These are phyloP conservation scores for Clonostachys byssicola DNA, from an alignment of 2,329 filamentous ascomycete species.

Conservation along the genomic window DNA sequence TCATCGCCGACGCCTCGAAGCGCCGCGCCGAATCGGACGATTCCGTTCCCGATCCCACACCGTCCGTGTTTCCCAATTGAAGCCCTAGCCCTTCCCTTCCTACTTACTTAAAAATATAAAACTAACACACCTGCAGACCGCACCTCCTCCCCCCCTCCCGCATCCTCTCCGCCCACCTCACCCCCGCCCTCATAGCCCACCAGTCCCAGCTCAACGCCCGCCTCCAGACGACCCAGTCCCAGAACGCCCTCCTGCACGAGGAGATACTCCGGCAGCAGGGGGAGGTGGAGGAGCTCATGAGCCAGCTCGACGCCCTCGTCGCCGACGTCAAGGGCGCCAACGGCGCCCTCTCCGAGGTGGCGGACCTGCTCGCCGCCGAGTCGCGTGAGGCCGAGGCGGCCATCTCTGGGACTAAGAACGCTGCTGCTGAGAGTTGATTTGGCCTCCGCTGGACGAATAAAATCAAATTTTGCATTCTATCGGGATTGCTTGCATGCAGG, in stretches of 20 bases:
- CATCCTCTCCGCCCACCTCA: conserved; percentile 51
- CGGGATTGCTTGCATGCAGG: too few relatives aligned
- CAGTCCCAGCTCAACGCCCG: conserved; percentile 52
- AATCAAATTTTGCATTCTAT: too few relatives aligned
- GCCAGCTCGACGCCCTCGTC: conserved; percentile 43
- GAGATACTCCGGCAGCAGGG: conserved; percentile 47
- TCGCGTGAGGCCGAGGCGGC: conserved; percentile 35
- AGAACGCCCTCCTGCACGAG: conserved; percentile 50
- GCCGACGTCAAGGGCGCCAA: conserved; percentile 52
- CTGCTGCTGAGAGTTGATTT: not conserved
- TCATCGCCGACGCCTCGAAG: conserved; percentile 45
- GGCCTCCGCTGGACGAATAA: too few relatives aligned
- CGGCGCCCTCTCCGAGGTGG: conserved; percentile 38
- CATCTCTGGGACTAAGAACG: conserved; percentile 2
- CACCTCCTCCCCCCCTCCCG: conserved; percentile 50
- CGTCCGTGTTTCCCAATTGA: too few relatives aligned
- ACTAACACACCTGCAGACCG: conserved; percentile 30
- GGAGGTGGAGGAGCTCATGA: conserved; percentile 48
- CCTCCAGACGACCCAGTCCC: conserved; percentile 50
- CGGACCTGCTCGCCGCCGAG: conserved; percentile 44
- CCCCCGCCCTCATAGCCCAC: conserved; percentile 46
- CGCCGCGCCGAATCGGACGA: conserved; percentile 21
- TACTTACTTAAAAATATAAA: not conserved
- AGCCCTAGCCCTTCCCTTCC: too few relatives aligned
- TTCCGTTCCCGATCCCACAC: too few relatives aligned